Evolutionary conservation across 768 basidiomycete genomes (phyloP), one percentile per base, ranked within the genome.

Genomic region (Lactarius vividus): DNA sequence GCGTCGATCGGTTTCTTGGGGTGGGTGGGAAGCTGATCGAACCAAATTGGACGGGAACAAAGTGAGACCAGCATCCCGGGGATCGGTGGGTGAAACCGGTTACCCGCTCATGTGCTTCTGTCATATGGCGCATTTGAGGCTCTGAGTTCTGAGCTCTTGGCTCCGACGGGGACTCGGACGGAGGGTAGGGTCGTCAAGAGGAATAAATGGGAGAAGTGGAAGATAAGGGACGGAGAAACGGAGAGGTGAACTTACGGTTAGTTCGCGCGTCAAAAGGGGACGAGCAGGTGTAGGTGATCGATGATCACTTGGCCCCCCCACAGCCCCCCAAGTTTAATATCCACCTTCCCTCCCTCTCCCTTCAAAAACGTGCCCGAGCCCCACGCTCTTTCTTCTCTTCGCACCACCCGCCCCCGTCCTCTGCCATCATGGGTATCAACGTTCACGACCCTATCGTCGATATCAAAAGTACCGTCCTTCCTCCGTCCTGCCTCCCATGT

Each of bases 401-500:
- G 3, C 37, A 16, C 61, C 49, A 23, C 33, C 46, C 6, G n/a
- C 57, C 23, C 20, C n/a, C 55, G 7, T 18, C 53, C 16, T 11
- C 44, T 10, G 7, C 2, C 44, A 49, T 28, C 15, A 70, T 70
- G 69, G 67, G 61, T 23, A 61, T 70, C 61, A 60, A 70, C 33
- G 52, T 65, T 35, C 59, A 65, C 20, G 64, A 70, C 26, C 59
- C 62, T 42, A 64, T 70, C 57, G 63, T 69, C 57, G 57, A 65
- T 33, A 69, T 70, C 35, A 70, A 70, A 62, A 63, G 69, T 69
- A 42, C 37, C 1, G 42, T 29, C 1, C 10, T 16, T 8, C 8
- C 29, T 23, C 20, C 2, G 37, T 5, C 6, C 11, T 13, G 0
- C 28, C 6, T 13, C 33, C 13, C 26, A 16, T 31, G 5, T 31